Base-by-base conservation (phyloP, 2,329 filamentous ascomycete genomes). In the Colletotrichum kahawae region DNA sequence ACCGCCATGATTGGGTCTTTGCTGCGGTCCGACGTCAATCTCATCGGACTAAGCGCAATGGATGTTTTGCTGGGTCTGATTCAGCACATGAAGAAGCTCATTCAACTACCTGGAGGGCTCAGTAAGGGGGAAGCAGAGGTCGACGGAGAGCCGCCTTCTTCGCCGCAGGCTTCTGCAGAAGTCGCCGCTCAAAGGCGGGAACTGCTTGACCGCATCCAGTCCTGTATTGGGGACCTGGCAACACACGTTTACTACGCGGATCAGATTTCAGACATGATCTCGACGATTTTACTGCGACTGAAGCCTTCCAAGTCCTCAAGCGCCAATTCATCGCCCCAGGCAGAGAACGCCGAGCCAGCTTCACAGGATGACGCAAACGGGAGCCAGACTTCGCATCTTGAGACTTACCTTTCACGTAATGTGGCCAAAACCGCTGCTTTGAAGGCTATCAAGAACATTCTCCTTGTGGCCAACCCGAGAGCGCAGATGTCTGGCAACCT, bases 201-300 rank as follows among this genome's bases (percentile, higher is more conserved):
- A 78, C 88, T 98, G 18, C 86, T 98, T 33, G 84, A 87, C 38
- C 91, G 93, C 36, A 89, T 98, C 18, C 75, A 77, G n/a, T 89
- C 91, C 78, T 98, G 95, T 84, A 95, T 98, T 76, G 95, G 95
- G n/a, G 92, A 96, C 82, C 87, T 99, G 33, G 95, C 96, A 4
- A 98, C 95, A 1, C 97, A 99, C 81, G 93, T 98, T 36, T 99
- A 99, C 86, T 99, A 99, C 82, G 95, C 95, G 2, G 96, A 98
- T 79, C 97, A 99, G 83, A 95, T 98, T 70, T 93, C 94, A 2
- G 97, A 99, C 83, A 98, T 98, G 95, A 92, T 98, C 67, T 90
- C 92, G 24, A 92, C 95, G 1, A 93, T 98, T 59, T 86, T 98
- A 18, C 86, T 91, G 34, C 93, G 95, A 24, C 88, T 98, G 34